Evolutionary conservation across 1,284 basidiomycete genomes (phyloP).

Genomic region (Heterobasidion irregulare): DNA sequence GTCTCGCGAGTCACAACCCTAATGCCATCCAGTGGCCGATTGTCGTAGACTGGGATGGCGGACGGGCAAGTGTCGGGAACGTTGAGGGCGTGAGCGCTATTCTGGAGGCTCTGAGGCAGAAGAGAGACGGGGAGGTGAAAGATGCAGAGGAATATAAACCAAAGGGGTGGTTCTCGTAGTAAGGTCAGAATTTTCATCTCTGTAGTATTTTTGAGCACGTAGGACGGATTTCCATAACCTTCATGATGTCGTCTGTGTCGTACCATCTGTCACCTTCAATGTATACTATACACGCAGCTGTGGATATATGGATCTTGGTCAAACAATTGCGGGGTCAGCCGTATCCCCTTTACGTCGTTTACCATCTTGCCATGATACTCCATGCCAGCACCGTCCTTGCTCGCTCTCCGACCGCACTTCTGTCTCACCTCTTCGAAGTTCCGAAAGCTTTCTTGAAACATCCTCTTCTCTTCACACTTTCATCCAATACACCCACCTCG

Average conservation of each 20-base stretch:
- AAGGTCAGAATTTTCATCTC: neutral
- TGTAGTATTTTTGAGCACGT: neutral
- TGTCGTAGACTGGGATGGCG: conserved; percentile 72
- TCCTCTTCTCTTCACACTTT: conserved; percentile 37
- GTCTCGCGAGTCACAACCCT: conserved; percentile 46
- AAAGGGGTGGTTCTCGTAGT: conserved; percentile 39
- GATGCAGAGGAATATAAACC: conserved; percentile 34
- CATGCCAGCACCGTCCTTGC: conserved; percentile 31
- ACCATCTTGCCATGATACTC: conserved; percentile 11
- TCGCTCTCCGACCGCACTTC: conserved; percentile 26
- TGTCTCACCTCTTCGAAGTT: conserved; percentile 26
- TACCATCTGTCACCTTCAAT: no score
- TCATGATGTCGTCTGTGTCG: no score
- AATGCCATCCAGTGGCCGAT: conserved; percentile 66
- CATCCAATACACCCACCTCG: conserved; percentile 35
- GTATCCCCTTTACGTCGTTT: no score
- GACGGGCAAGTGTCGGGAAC: conserved; percentile 54
- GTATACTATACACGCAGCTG: no score
- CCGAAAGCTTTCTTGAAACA: conserved; percentile 24
- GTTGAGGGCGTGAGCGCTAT: conserved; percentile 59
- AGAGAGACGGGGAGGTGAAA: conserved; percentile 49
- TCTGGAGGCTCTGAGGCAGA: conserved; percentile 52
- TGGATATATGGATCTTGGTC: no score
- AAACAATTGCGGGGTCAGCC: no score
- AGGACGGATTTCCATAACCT: no score